Evolutionary conservation across 306 rosid species (phyloP).

Genomic region (Arachis stenosperma): DNA sequence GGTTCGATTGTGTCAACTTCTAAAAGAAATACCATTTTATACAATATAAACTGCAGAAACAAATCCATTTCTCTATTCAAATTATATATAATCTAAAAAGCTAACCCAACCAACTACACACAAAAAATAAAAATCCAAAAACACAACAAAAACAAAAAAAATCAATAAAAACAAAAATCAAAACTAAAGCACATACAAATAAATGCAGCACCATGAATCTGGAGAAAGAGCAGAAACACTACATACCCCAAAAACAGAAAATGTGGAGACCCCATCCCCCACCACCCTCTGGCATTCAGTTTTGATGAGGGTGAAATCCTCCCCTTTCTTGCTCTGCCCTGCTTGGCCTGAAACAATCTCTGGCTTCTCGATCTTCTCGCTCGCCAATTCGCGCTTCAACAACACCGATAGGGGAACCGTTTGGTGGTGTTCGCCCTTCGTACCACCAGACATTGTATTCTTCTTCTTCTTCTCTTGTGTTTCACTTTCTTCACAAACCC

Average conservation of each 20-base stretch:
- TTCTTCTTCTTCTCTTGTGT: background rate
- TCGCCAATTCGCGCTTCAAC: conserved; percentile 85
- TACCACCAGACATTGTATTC: conserved; percentile 56
- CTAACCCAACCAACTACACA: background rate
- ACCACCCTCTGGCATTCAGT: conserved; percentile 88
- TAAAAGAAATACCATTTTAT: too few species aligned
- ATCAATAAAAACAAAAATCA: background rate
- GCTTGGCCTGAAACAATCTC: conserved; percentile 88
- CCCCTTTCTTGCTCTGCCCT: conserved; percentile 93
- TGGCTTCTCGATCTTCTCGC: conserved; percentile 90
- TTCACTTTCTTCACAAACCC: background rate
- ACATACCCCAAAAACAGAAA: conserved; percentile 90
- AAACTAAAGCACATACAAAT: background rate
- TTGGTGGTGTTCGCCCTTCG: conserved; percentile 79
- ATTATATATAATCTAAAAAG: background rate
- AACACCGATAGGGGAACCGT: conserved; percentile 91
- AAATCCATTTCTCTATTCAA: background rate
- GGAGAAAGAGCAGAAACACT: background rate
- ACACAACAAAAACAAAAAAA: background rate
- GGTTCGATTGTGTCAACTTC: background rate
- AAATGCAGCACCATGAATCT: conserved; percentile 1
- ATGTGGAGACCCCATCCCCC: conserved; percentile 88
- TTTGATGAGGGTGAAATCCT: conserved; percentile 82
- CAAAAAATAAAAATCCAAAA: too few species aligned
- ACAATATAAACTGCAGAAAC: background rate